A percentile compares a stretch with the other conserved stretches of the same genome.
Conservation (phyloP, 1,284 basidiomycete species). For the Tilletia setariae region DNA sequence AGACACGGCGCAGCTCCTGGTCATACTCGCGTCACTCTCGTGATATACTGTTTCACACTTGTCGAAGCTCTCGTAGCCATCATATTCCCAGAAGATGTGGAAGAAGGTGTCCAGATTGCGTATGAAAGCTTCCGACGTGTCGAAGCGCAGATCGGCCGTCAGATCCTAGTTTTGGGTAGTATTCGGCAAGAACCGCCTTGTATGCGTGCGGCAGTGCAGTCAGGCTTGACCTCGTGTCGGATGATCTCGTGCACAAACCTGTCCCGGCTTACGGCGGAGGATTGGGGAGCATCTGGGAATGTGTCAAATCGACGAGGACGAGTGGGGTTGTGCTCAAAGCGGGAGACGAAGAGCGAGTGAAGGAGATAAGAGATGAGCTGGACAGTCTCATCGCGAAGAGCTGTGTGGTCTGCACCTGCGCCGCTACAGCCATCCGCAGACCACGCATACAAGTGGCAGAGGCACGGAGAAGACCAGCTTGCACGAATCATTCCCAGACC, state of each 20-base stretch:
- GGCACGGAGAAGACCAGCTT: slow-evolving; percentile 32
- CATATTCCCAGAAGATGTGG: slow-evolving; percentile 52
- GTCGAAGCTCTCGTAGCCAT: slow-evolving; percentile 50
- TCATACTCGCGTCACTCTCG: slow-evolving; percentile 22
- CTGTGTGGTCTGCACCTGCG: slow-evolving; percentile 45
- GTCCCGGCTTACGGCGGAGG: slow-evolving; percentile 35
- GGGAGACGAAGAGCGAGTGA: slow-evolving; percentile 38
- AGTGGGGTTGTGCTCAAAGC: neutral
- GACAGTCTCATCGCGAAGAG: slow-evolving; percentile 48
- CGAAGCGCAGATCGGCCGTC: slow-evolving; percentile 26
- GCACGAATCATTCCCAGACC: too few species aligned
- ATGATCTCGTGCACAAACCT: slow-evolving; percentile 51
- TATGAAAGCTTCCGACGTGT: slow-evolving; percentile 41
- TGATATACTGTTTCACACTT: slow-evolving; percentile 26
- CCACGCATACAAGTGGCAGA: slow-evolving; percentile 33
- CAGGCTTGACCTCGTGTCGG: slow-evolving; percentile 42
- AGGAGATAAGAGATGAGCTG: slow-evolving; percentile 45
- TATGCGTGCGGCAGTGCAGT: slow-evolving; percentile 39
- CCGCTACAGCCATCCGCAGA: slow-evolving; percentile 36
- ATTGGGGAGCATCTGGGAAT: too few species aligned
- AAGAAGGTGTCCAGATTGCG: slow-evolving; percentile 52
- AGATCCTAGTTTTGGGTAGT: slow-evolving; percentile 37
- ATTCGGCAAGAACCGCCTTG: slow-evolving; percentile 33
- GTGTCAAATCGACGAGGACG: too few species aligned
- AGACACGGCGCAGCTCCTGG: neutral